A percentile compares a stretch with the other conserved stretches of the same genome.
phyloP scores from a whole-genome alignment of 2,329 filamentous ascomycete genomes.

The Neopestalotiopsis clavispora region DNA sequence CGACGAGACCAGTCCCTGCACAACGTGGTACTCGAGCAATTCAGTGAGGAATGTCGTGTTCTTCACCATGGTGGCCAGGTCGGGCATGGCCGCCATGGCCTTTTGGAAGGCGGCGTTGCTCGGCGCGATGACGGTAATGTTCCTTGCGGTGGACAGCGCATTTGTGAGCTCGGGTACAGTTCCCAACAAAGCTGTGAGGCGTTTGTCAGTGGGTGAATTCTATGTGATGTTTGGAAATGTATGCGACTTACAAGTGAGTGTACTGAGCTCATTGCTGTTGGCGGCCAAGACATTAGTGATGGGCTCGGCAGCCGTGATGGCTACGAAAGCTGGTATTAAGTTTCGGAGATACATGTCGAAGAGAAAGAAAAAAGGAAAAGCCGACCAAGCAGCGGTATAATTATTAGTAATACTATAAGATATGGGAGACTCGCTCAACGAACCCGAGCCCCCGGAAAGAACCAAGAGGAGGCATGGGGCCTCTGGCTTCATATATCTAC shows the following conservation, averaged over 20 bases:
- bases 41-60: constrained; percentile 16
- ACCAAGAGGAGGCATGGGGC: neutral
- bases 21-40: constrained; percentile 24
- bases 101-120: constrained; percentile 40
- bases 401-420: constrained; percentile 5
- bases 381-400: constrained; percentile 1
- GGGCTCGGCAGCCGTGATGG: constrained; percentile 15
- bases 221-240: neutral
- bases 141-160: constrained; percentile 14
- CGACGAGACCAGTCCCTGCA: constrained; percentile 31
- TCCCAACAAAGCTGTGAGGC: constrained; percentile 22
- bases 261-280: constrained; percentile 21
- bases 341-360: constrained; percentile 18
- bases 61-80: constrained; percentile 30
- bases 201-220: neutral
- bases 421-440: constrained; percentile 6
- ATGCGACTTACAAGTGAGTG: constrained; percentile 17
- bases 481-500: neutral
- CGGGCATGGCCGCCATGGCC: constrained; percentile 35
- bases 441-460: neutral
- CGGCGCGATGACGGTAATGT: constrained; percentile 36
- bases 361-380: constrained; percentile 10
- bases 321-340: constrained; percentile 15
- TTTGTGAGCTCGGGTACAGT: constrained; percentile 20
- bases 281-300: constrained; percentile 18